Base-by-base conservation (phyloP, 2,329 filamentous ascomycete genomes). In the Fusarium graminum region DNA sequence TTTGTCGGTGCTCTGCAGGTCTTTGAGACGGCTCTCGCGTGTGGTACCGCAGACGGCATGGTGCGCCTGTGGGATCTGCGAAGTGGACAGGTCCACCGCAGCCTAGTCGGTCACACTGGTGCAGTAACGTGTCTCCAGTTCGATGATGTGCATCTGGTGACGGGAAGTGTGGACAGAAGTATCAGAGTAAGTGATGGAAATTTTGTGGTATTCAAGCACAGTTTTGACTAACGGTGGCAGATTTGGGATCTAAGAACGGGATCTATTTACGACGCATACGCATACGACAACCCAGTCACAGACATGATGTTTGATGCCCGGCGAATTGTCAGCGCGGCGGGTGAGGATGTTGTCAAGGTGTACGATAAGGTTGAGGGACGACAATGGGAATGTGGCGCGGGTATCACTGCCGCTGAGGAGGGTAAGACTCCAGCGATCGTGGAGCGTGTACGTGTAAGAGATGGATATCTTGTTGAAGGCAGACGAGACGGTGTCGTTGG, bases 201-300 rank as follows among this genome's bases (percentile, higher is more conserved):
- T 7, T 26, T 43, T 16, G n/a, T 14, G 36, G 22, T 47, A 41
- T 47, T 29, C 11, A 34, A 28, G 22, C 29, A 22, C 4, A 30
- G 11, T 22, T n/a, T 34, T 40, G 38, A 60, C 77, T 77, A 68
- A 77, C 66, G 54, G 3, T 13, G 26, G n/a, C 74, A 98, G 94
- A 98, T 99, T 76, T 99, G 95, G 95, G 95, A 99, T 79, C 90
- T 99, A 56, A 92, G 95, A 53, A 98, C 93, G 13, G 95, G 95
- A 43, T 94, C 93, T 32, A 97, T 99, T 71, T 91, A 91, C 77
- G 95, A 99, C 77, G 95, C 94, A 17, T 99, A 94, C 78, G 95
- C 94, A 22, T 99, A 98, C 80, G 94, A 98, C 74, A 86, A 92
- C 73, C 89, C 94, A 1, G 87, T 99, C 57, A 97, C 93, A 30